Evolutionary conservation across 257 asterid species (phyloP), one percentile per base, ranked within the genome.

Genomic region (Parsonsia alboflavescens): DNA sequence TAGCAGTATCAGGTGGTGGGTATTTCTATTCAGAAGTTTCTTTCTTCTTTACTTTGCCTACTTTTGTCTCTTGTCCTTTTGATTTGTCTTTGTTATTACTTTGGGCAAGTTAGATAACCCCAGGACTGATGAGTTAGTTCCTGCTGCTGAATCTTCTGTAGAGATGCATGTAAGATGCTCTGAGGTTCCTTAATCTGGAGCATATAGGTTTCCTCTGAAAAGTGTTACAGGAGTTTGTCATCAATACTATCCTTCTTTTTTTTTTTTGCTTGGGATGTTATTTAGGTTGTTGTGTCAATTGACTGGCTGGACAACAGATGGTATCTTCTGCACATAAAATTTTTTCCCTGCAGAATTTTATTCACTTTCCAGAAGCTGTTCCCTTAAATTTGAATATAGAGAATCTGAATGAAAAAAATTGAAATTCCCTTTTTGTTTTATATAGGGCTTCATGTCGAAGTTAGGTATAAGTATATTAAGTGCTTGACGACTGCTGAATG

Each of bases 1-100:
- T 77, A 56, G 48, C 77, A 61, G 78, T 76, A 70, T 80, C 82
- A 77, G 75, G 79, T 78, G 90, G 92, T 88, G 75, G 79, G 89
- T 77, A 66, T 71, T 78, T 81, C 73, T 73, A 49, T 48, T 58
- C 26, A 19, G 30, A 65, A 26, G 15, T 24, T 50, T 68, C 71
- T 52, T 78, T 48, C 33, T 45, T 5, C 76, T 73, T 65, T 2
- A 13, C 58, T 15, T 63, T 33, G 42, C 44, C 59, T 75, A 22
- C 63, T 36, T 66, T 50, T 28, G 28, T 36, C 73, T 64, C 19
- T 57, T 10, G 22, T 59, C 67, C 61, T 22, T 68, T 22, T 19
- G 30, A 53, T 64, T 61, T 52, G 65, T 1, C 70, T 49, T 11
- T 71, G 72, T 53, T 65, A 39, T 50, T n/a, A 54, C 49, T 46